Evolutionary conservation across 257 asterid genomes (phyloP), one percentile per base, ranked within the genome.

Genomic region (Eustoma russellianum): DNA sequence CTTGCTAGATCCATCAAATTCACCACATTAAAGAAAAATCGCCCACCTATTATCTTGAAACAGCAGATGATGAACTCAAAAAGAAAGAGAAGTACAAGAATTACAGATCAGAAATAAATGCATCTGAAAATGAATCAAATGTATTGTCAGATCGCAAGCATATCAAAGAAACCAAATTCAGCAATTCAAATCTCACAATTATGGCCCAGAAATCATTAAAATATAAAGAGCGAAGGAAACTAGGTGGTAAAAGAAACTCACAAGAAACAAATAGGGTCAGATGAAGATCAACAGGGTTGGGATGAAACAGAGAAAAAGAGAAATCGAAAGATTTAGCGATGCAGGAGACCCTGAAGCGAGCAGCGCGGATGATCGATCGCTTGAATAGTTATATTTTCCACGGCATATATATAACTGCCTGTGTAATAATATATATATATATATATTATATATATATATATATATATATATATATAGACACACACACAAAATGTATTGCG

Each of bases 261-360:
- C 77, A 52, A 33, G 51, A 38, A 11, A 13, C 12, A 41, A 44
- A 55, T 54, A 60, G 30, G n/a, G 30, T 51, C 57, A 51, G 64
- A 60, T 64, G 59, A 65, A 52, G 63, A 49, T 64, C 64, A 59
- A 64, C 45, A 57, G 7, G 52, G 48, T n/a, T 33, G 64, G 15
- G 56, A 38, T 4, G 9, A 1, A 38, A 33, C 55, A 53, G n/a
- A 47, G 19, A 19, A 4, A 24, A 18, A 40, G 56, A 35, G 28
- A 41, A 52, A 49, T 64, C 41, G 3, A 60, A 14, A 28, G 16
- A 17, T 41, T 43, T 35, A 51, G 57, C 5, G 60, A 60, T 38
- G 52, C 30, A 50, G 55, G 62, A 67, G 59, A 55, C 51, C 35
- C 38, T 3, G 28, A 24, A 19, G 66, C 63, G 62, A 54, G 46